Evolutionary conservation across 164 flowering plant genomes (phyloP), one percentile per base, ranked within the genome.

Genomic region (Annona squamosa): DNA sequence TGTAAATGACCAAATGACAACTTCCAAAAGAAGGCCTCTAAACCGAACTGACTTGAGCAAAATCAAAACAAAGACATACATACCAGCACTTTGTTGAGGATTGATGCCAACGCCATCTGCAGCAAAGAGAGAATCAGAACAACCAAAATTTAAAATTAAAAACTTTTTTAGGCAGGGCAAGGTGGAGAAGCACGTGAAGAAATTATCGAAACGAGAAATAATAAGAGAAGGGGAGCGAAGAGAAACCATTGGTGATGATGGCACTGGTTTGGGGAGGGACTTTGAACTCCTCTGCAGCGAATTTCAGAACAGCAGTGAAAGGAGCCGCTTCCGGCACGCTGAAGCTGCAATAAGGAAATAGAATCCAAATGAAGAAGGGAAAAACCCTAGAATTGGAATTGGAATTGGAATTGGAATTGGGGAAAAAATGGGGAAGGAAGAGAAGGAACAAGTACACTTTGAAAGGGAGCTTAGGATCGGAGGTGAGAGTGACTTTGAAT

Each of bases 181-280:
- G 37, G 37, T 26, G 37, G 37, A 26, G 37, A 26, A 26, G 37
- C 37, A 26, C 10, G 9, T 9, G 7, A 52, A 9, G 59, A 52
- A 52, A 52, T 52, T 52, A 63, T 4, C 17, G 18, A 3, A 37
- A 63, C 4, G 65, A 37, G 18, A 7, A 63, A 37, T 5, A 37
- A 19, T 17, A n/a, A 37, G 65, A 9, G 12, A 26, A 26, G 56
- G 61, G 45, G 52, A 16, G 26, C 12, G 7, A 45, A 19, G 48
- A 47, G 37, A 61, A 83, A 94, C 99, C 99, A 68, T 94, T 92
- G 69, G 99, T 94, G 87, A 94, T 92, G 83, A 94, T 94, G n/a
- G 99, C 99, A 81, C 99, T 92, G 71, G 99, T 94, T 69, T 94
- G 99, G 6, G 97, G 97, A 80, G 99, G 99, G 7, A 94, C 99